Evolutionary conservation across 768 basidiomycete genomes (phyloP).

Genomic region (Leccinum barrowsii): DNA sequence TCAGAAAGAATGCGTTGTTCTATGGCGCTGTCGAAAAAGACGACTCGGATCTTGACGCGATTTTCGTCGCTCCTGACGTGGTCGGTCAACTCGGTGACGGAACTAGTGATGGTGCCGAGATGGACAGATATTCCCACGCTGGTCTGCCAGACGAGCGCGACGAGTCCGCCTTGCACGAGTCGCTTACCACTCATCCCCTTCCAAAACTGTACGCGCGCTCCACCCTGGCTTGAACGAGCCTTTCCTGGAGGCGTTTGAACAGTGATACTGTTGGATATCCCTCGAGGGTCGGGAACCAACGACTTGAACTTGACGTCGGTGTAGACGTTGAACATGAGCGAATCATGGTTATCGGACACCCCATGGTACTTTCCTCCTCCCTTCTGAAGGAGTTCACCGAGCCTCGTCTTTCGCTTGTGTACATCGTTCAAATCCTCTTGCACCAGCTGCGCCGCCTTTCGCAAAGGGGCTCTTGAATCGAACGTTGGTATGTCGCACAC

Average conservation of each 20-base stretch:
- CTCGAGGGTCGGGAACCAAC: conserved; percentile 47
- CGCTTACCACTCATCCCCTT: conserved; percentile 55
- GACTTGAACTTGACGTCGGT: conserved; percentile 48
- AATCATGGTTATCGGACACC: conserved; percentile 38
- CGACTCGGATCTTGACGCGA: conserved; percentile 44
- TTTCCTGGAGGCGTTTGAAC: conserved; percentile 55
- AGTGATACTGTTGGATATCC: conserved; percentile 44
- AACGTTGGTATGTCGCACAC: not conserved
- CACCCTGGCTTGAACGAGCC: conserved; percentile 40
- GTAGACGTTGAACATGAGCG: conserved; percentile 61
- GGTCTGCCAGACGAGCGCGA: conserved; percentile 54
- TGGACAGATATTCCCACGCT: conserved; percentile 37
- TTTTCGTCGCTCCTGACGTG: conserved; percentile 34
- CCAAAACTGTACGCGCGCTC: conserved; percentile 54
- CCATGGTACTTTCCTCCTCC: conserved; percentile 60
- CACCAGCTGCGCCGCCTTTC: conserved; percentile 48
- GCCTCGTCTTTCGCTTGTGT: conserved; percentile 30
- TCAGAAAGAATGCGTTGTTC: conserved; percentile 46
- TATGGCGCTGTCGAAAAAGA: conserved; percentile 61
- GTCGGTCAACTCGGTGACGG: conserved; percentile 42
- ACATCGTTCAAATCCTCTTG: conserved; percentile 39
- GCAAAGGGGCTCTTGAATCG: conserved; percentile 45
- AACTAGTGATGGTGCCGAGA: conserved; percentile 51
- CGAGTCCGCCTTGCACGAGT: conserved; percentile 57
- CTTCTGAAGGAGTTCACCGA: conserved; percentile 45